These are phyloP conservation scores for Malassezia psittaci DNA, from an alignment of 1,284 basidiomycete genomes.

Conservation along the genomic window DNA sequence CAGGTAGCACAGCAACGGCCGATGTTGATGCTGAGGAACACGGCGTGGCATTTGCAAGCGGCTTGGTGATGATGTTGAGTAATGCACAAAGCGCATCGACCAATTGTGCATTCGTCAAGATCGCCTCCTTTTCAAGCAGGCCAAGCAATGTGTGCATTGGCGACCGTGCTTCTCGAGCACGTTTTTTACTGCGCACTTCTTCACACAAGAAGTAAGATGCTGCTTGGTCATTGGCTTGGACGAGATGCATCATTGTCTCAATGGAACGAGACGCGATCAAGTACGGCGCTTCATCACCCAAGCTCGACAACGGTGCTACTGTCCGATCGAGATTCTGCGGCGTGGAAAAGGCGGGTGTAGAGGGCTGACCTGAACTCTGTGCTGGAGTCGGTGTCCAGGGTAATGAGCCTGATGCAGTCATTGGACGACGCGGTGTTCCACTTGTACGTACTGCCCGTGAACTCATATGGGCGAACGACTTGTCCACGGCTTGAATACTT, in stretches of 20 bases:
- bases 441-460: slow-evolving; percentile 32
- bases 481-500: slow-evolving; percentile 81
- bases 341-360: slow-evolving; percentile 16
- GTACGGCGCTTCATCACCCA: slow-evolving; percentile 46
- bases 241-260: slow-evolving; percentile 38
- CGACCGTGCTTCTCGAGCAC: slow-evolving; percentile 31
- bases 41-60: slow-evolving; percentile 19
- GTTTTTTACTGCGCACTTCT: slow-evolving; percentile 28
- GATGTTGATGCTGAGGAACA: background rate
- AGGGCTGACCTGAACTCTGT: slow-evolving; percentile 19
- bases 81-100: slow-evolving; percentile 41
- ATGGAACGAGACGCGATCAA: slow-evolving; percentile 43
- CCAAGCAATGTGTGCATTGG: slow-evolving; percentile 38
- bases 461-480: slow-evolving; percentile 78
- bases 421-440: slow-evolving; percentile 23
- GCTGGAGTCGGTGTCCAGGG: background rate
- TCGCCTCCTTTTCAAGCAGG: slow-evolving; percentile 37
- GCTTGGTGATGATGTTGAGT: slow-evolving; percentile 39
- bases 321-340: background rate
- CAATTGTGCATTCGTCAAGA: slow-evolving; percentile 36
- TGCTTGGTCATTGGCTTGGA: slow-evolving; percentile 30
- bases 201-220: slow-evolving; percentile 43
- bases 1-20: slow-evolving; percentile 11
- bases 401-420: slow-evolving; percentile 16
- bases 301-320: slow-evolving; percentile 33